Base-by-base conservation (phyloP, 1,139 yeast genomes). In the Waltiozyma sp. region DNA sequence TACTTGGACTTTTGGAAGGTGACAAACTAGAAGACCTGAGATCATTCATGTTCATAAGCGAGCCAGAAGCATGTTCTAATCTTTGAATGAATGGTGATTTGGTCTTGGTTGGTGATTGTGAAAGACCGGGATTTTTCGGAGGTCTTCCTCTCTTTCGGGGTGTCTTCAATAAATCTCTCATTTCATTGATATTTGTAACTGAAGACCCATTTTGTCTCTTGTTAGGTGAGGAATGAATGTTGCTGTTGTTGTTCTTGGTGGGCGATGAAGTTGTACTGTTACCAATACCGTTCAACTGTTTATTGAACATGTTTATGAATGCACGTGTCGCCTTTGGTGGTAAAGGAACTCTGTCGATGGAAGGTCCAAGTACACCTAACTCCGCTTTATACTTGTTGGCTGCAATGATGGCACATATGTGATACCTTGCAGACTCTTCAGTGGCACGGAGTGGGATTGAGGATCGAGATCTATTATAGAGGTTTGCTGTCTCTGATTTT, bases 401-500 rank as follows among this genome's bases (percentile, higher is more conserved):
- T 0, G 84, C 79, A 28, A 80, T 58, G 47, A 65, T 75, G 2
- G 86, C 83, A 58, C 86, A 77, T 15, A 82, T 58, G 54, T 81
- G 88, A 47, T 71, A 71, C 39, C 89, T 63, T 1, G 84, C 86
- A 2, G 73, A 65, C 49, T 81, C 88, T 41, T 75, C 72, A 35
- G 67, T 66, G 28, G 70, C 69, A 6, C 75, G 66, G 6, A 72
- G 59, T 28, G 71, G 66, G 44, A 70, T 66, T 49, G 72, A 70
- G 43, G 66, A 72, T 16, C 77, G 62, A 33, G 82, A 74, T 3
- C 75, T 58, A 45, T 69, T 72, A 53, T 80, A 72, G 3, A 80
- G 59, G 2, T 75, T 65, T 19, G 69, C 68, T 1, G 79, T 71
- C 42, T 74, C 74, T 6, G 68, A 64, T 5, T 69, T 56, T 37